Conservation (phyloP, 139 green algal genomes). For the Cymbomonas tetramitiformis region DNA sequence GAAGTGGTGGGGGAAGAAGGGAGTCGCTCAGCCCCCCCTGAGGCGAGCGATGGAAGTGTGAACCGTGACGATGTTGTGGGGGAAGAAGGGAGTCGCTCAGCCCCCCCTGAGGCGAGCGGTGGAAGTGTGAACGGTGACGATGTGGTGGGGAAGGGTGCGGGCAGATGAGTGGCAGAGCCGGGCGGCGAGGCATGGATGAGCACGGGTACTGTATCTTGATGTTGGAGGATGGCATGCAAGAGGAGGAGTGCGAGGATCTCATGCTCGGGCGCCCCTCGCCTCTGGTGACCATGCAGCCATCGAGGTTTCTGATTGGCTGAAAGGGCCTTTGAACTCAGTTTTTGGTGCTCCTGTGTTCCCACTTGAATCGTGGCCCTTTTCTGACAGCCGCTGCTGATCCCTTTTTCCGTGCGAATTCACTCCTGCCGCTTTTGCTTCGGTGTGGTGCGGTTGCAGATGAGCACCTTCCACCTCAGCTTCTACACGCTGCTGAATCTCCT, state of each 20-base stretch:
- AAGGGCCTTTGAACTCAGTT: too few species aligned
- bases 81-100: too few species aligned
- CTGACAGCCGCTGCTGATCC: too few species aligned
- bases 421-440: too few species aligned
- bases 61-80: too few species aligned
- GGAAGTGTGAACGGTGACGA: background rate
- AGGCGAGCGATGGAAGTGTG: too few species aligned
- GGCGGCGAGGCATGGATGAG: slow-evolving; percentile 77
- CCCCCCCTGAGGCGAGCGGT: too few species aligned
- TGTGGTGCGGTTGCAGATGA: too few species aligned
- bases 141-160: too few species aligned
- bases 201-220: slow-evolving; percentile 73
- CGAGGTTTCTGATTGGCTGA: too few species aligned
- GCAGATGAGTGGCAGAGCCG: slow-evolving; percentile 88
- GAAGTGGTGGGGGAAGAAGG: background rate
- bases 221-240: slow-evolving; percentile 28
- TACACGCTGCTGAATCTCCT: slow-evolving; percentile 84
- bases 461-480: slow-evolving; percentile 77
- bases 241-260: slow-evolving; percentile 26
- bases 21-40: background rate
- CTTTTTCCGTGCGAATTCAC: too few species aligned
- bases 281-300: slow-evolving; percentile 15
- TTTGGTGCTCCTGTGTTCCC: background rate
- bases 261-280: slow-evolving; percentile 22
- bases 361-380: too few species aligned